Evolutionary conservation across 2,329 filamentous ascomycete genomes (phyloP), one percentile per base, ranked within the genome.

Genomic region (Neonectria hederae): DNA sequence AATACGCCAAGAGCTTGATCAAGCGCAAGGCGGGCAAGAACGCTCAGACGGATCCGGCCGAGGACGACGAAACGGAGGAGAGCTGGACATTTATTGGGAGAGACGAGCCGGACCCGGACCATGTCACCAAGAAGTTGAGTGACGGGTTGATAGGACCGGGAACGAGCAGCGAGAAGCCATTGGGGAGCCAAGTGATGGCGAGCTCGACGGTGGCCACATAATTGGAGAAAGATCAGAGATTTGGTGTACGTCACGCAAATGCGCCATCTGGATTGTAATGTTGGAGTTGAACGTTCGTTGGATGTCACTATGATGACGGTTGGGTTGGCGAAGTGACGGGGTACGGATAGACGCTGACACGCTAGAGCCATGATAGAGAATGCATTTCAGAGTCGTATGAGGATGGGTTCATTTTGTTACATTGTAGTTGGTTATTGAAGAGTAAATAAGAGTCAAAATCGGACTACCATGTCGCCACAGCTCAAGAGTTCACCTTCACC

Each of bases 1-100:
- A 98, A 76, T 97, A 97, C 73, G 94, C 96, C 40, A 92, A 88
- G 78, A 91, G 90, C 17, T 83, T 98, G 48, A 91, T 97, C 76
- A 92, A 91, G 78, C 87, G 83, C 62, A 87, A 87, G 76, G 79
- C 81, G 2, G 82, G 82, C 66, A 87, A 86, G 78, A 89, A 82
- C 60, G 77, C 70, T 4, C 68, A 76, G 14, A 59, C 69, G 63
- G 80, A 77, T 65, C 77, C 72, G 56, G 83, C 80, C 19, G 83
- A 86, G 42, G 83, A 87, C 54, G 81, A 86, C 13, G 81, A 89
- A 32, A 89, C 90, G 13, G 90, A 91, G 65, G 93, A 97, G 76
- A 92, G 90, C 75, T 98, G 94, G 95, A 97, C 94, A 0, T 93
- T 97, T 78, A 86, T 97, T 21, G 93, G 92, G 6, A 81, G 78